Evolutionary conservation across 2,329 filamentous ascomycete species (phyloP), one percentile per base, ranked within the genome.

Genomic region (Penicillium sp.): DNA sequence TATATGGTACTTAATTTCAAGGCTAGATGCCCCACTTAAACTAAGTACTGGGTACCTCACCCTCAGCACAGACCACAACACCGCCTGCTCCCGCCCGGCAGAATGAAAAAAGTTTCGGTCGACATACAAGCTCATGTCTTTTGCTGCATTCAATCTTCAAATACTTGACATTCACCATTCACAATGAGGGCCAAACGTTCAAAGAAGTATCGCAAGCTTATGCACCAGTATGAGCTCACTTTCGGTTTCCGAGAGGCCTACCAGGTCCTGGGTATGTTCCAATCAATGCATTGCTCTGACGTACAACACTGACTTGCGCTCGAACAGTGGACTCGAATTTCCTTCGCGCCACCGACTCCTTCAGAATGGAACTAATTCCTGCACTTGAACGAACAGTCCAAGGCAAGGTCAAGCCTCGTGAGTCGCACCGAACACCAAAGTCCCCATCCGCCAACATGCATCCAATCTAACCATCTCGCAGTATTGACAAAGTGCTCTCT

Each of bases 161-260:
- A 53, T 40, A 31, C 50, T 41, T 50, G 25, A 58, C 29, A 39
- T 3, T 45, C 54, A 50, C 49, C 56, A 44, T 60, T 56, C 74
- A 82, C 68, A 48, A 89, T 88, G 84, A 81, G 85, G 69, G 86
- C 86, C 53, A 90, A 90, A 76, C 81, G 85, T 59, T 82, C 80
- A 41, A 88, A 90, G 76, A 87, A 88, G 68, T 92, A 91, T 74
- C 85, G 87, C 71, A 97, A 97, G 86, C 86, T 97, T 70, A 95
- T 99, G 87, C 88, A 91, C 76, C 88, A 93, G 72, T 96, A 92
- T 82, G 86, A 87, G 71, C 83, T 93, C 74, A 87, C 86, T 59
- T 97, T 96, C 72, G 88, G 89, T 59, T 97, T 97, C 75, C 90
- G 92, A 66, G 90, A 94, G 77, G 92, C 94, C 11, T 97, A 97